Percentiles rank a stretch among this genome's conserved stretches.
Evolutionary conservation across 129 eudicot species (phyloP).

Genomic region (Tanacetum coccineum): DNA sequence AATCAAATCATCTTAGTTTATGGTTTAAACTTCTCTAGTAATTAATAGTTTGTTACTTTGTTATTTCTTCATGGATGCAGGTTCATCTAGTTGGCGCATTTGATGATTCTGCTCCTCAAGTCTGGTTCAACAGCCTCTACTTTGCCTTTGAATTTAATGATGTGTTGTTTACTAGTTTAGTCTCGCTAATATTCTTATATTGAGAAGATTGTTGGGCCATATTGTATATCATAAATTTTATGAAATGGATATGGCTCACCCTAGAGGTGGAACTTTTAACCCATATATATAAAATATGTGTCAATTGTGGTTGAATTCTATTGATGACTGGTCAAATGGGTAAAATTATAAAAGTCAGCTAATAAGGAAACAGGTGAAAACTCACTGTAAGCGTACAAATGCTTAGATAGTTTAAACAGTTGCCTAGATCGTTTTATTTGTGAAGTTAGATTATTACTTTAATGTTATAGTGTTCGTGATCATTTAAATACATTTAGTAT

Average conservation of each 20-base stretch:
- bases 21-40: constrained; percentile 6
- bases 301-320: neutral
- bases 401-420: neutral
- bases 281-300: neutral
- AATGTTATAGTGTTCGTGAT: neutral
- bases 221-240: neutral
- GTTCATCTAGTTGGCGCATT: constrained; percentile 92
- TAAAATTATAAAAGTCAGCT: neutral
- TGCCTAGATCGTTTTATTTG: neutral
- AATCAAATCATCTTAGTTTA: neutral
- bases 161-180: constrained; percentile 4
- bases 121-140: constrained; percentile 41
- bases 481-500: neutral
- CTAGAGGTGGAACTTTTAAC: constrained; percentile 1
- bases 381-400: neutral
- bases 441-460: neutral
- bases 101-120: constrained; percentile 60
- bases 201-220: constrained; percentile 5
- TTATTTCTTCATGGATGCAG: constrained; percentile 40
- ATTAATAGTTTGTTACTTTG: constrained; percentile 9
- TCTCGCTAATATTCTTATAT: constrained; percentile 1
- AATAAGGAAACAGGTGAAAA: constrained; percentile 5
- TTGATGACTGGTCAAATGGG: neutral
- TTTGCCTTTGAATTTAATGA: constrained; percentile 24
- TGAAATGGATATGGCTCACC: constrained; percentile 3